Evolutionary conservation across 805 yeast species (phyloP).

Genomic region (Dipodascus albidus): DNA sequence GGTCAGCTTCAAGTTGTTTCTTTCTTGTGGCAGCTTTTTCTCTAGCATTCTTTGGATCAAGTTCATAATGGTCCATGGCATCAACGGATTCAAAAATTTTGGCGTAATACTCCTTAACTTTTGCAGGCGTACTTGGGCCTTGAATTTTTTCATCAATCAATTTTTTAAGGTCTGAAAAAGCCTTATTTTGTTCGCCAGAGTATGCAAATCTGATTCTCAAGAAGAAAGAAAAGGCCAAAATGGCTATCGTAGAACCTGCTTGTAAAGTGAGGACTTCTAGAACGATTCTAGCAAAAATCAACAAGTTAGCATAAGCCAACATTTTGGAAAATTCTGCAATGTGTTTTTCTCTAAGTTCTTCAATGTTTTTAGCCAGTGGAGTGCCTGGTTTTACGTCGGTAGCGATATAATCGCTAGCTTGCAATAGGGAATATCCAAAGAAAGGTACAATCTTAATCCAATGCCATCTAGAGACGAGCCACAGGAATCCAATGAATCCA

Average conservation of each 20-base stretch:
- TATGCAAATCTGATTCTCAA: constrained; percentile 64
- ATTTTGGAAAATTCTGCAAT: constrained; percentile 41
- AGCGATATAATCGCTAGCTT: constrained; percentile 46
- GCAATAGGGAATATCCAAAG: constrained; percentile 62
- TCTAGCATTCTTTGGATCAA: constrained; percentile 8
- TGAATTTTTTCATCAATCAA: constrained; percentile 42
- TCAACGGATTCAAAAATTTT: constrained; percentile 27
- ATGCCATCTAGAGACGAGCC: constrained; percentile 49
- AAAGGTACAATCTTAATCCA: constrained; percentile 60
- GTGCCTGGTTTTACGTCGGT: constrained; percentile 10
- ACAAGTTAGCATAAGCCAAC: constrained; percentile 43
- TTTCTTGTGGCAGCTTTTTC: not conserved
- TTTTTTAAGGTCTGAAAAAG: constrained; percentile 51
- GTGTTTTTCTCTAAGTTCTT: constrained; percentile 33
- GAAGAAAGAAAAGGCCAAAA: constrained; percentile 42
- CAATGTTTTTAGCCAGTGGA: constrained; percentile 20
- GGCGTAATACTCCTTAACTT: constrained; percentile 37
- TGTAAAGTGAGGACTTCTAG: constrained; percentile 44
- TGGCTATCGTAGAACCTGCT: constrained; percentile 46
- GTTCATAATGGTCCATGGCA: constrained; percentile 9
- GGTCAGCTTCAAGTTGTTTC: not conserved
- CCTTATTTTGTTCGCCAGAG: constrained; percentile 52
- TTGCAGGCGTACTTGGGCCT: constrained; percentile 38
- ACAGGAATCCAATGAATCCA: constrained; percentile 39
- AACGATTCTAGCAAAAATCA: constrained; percentile 30